Evolutionary conservation across 2,329 filamentous ascomycete genomes (phyloP), one percentile per base, ranked within the genome.

Genomic region (Diaporthe capsici): DNA sequence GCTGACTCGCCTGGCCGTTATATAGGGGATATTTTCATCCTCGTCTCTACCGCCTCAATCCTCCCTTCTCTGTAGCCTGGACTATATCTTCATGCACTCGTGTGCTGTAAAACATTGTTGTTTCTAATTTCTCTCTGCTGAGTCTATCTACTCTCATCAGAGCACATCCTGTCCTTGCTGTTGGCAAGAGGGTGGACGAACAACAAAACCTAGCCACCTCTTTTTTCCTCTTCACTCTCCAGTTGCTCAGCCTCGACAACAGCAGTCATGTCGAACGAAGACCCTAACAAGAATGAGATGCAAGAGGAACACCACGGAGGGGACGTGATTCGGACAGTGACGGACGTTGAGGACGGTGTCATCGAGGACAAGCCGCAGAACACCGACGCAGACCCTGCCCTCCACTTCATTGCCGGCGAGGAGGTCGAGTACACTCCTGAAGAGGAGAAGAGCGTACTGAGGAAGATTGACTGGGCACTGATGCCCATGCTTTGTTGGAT

Each of bases 381-480:
- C 51, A 58, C 28, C 10, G 51, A 71, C 37, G 51, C 37, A 25
- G 68, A 71, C 68, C 68, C 68, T 15, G 68, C 68, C 37, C 31
- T 71, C 47, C 34, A 42, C 28, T 49, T 58, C 51, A 71, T 53
- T 13, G 68, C 34, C 44, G 68, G 68, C 51, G 51, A 53, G 34
- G 37, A 42, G 68, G 34, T 57, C 5, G 49, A 31, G 2, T 55
- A 53, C 34, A 55, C 47, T 1, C 44, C 31, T 0, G 31, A 71
- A 25, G 68, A 53, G 34, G 51, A 58, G n/a, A 22, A 42, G n/a
- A 42, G 28, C 25, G 68, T 71, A 1, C 80, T 93, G n/a, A 83
- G 86, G 25, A 89, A 86, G 72, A 92, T 93, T 76, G 92, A 94
- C 81, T 88, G 86, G 87, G 89, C 91, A 80, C 82, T 92, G 77